These are phyloP conservation scores for Melampsora americana DNA, from an alignment of 1,284 basidiomycete genomes.

Conservation along the genomic window DNA sequence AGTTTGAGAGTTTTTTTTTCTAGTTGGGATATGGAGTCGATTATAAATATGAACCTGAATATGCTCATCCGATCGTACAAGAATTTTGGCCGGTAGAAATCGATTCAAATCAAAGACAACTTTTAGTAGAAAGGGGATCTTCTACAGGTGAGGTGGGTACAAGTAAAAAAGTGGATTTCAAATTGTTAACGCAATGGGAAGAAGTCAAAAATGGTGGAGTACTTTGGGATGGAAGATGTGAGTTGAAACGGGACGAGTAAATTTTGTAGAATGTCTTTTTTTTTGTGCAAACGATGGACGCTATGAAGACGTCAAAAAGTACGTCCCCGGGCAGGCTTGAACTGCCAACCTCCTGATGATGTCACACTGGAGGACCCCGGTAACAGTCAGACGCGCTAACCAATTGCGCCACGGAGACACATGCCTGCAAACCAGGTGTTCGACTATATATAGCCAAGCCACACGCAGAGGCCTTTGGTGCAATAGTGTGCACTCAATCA, in stretches of 20 bases:
- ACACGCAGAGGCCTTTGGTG: no score
- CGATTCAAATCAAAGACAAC: conserved; percentile 13
- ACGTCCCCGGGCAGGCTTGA: no score
- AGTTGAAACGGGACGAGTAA: conserved; percentile 48
- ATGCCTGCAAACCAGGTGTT: no score
- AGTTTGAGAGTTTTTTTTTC: conserved; percentile 39
- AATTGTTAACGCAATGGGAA: conserved; percentile 71
- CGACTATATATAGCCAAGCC: no score
- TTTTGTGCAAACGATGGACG: no score
- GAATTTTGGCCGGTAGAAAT: conserved; percentile 50
- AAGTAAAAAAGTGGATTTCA: conserved; percentile 71
- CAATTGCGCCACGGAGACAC: no score
- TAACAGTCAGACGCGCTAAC: no score
- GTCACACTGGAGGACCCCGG: no score
- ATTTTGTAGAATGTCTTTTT: not conserved
- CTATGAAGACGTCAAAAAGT: no score
- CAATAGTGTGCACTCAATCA: no score
- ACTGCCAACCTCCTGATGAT: no score
- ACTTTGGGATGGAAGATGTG: conserved; percentile 63
- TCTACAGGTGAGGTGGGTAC: conserved; percentile 47
- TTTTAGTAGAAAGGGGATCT: conserved; percentile 2
- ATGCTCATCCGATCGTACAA: conserved; percentile 59
- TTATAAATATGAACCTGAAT: conserved; percentile 70
- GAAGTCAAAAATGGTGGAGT: conserved; percentile 62
- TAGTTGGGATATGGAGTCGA: conserved; percentile 51